Percentiles rank a stretch among this genome's conserved stretches.
Evolutionary conservation across 78 protist species (phyloP).

Genomic region (Chrysochromulina tobinii): DNA sequence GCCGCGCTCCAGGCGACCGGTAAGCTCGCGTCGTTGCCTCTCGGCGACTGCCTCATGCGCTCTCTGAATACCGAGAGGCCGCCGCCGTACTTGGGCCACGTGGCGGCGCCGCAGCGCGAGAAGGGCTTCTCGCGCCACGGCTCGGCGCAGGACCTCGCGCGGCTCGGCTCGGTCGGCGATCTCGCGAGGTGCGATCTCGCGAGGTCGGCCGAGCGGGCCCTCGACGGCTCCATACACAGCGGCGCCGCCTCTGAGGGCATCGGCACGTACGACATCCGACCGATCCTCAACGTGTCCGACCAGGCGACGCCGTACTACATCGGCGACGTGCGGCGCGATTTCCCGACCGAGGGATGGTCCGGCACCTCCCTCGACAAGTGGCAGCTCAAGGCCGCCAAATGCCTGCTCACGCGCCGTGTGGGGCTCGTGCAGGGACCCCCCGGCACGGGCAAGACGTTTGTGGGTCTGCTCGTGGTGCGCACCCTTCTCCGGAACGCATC

Average conservation of each 20-base stretch:
- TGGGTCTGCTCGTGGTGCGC: conserved; percentile 16
- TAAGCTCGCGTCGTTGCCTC: no score
- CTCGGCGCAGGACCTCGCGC: neutral
- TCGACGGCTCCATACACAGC: no score
- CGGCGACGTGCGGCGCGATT: neutral
- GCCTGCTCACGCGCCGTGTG: neutral
- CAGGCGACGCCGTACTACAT: neutral
- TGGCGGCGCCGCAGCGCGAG: neutral
- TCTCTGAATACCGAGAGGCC: no score
- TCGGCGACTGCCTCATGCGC: no score
- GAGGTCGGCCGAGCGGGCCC: neutral
- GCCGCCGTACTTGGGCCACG: neutral
- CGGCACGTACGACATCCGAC: neutral
- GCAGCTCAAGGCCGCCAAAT: neutral
- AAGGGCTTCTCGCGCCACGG: neutral
- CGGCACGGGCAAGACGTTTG: conserved; percentile 45
- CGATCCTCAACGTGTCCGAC: neutral
- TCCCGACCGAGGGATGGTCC: neutral
- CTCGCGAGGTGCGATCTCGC: neutral
- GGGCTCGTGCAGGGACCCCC: conserved; percentile 45
- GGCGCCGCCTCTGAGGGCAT: no score
- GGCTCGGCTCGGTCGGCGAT: neutral
- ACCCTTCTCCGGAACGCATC: neutral
- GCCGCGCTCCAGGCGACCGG: neutral
- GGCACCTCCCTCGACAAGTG: conserved; percentile 4